Percentiles rank a stretch among this genome's conserved stretches.
Conservation (phyloP, 768 basidiomycete genomes). For the Boletus speciosus region DNA sequence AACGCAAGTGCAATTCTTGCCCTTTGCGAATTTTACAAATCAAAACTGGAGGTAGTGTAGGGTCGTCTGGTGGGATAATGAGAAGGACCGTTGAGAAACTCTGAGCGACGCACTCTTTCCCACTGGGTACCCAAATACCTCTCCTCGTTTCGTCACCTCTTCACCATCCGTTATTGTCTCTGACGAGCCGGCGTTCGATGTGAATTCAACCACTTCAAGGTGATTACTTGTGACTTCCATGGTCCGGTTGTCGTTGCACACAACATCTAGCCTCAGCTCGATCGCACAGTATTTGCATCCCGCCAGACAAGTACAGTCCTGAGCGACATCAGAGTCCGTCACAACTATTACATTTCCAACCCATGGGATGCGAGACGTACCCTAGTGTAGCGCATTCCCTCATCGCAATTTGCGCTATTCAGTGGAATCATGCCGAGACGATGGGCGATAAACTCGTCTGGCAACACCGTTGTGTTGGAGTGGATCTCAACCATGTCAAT, state of each 20-base stretch:
- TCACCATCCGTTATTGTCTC: constrained; percentile 47
- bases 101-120: constrained; percentile 62
- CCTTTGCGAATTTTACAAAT: constrained; percentile 93
- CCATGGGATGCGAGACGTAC: constrained; percentile 38
- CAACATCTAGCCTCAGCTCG: constrained; percentile 70
- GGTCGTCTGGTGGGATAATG: constrained; percentile 48
- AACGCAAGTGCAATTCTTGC: constrained; percentile 81
- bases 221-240: constrained; percentile 87
- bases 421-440: constrained; percentile 93
- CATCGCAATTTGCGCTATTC: constrained; percentile 82
- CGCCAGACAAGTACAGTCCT: constrained; percentile 91
- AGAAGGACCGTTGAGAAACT: constrained; percentile 1
- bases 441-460: constrained; percentile 97
- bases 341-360: neutral
- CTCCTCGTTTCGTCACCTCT: constrained; percentile 69
- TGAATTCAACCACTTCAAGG: constrained; percentile 57
- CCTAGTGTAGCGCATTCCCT: constrained; percentile 77
- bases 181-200: constrained; percentile 37
- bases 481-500: constrained; percentile 96
- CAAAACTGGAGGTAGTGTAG: constrained; percentile 63
- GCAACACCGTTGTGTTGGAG: constrained; percentile 86
- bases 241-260: constrained; percentile 67
- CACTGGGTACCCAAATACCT: constrained; percentile 77
- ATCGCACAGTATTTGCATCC: constrained; percentile 88
- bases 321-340: constrained; percentile 3